Base-by-base conservation (phyloP, 2,329 filamentous ascomycete species). In the Diaporthe citrichinensis region DNA sequence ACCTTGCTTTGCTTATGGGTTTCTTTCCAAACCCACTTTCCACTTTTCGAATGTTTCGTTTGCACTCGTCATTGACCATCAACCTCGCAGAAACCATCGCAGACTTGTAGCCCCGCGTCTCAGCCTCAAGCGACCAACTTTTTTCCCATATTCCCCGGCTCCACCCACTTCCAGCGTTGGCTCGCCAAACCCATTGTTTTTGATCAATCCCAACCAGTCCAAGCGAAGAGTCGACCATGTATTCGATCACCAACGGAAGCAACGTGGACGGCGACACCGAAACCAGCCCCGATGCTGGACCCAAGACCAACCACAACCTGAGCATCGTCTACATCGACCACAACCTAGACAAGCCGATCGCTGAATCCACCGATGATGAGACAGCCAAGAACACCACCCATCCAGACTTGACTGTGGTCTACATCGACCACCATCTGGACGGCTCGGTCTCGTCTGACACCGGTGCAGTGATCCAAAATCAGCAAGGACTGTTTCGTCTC, bases 261-360 rank as follows among this genome's bases (percentile, higher is more conserved):
- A 15, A 12, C 25, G 23, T 3, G 23, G 20, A 59, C 34, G 34
- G 20, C 57, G 34, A 41, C 57, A 41, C 23, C 34, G 10, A 61
- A 4, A 17, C n/a, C 10, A 61, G 23, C 12, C 12, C 10, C 9
- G n/a, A 25, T 41, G 58, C n/a, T 61, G 23, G 10, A 41, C 58
- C 36, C 23, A 41, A 41, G 36, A 25, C 34, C 15, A 14, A 9
- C 36, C 23, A 41, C 36, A 41, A 41, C 12, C 58, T 61, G n/a
- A 61, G 12, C 58, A 61, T 61, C 58, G 36, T 61, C 23, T 61
- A 61, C n/a, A 28, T 61, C 36, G 36, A 61, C 58, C 58, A 61
- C 23, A 3, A 61, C 36, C 23, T 61, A 15, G 58, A 61, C 36
- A 61, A 61, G 36, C 14, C 58, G 14, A 44, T 2, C 10, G 4